Conservation (phyloP, 495 filamentous ascomycete genomes). For the Parmelia sp. region DNA sequence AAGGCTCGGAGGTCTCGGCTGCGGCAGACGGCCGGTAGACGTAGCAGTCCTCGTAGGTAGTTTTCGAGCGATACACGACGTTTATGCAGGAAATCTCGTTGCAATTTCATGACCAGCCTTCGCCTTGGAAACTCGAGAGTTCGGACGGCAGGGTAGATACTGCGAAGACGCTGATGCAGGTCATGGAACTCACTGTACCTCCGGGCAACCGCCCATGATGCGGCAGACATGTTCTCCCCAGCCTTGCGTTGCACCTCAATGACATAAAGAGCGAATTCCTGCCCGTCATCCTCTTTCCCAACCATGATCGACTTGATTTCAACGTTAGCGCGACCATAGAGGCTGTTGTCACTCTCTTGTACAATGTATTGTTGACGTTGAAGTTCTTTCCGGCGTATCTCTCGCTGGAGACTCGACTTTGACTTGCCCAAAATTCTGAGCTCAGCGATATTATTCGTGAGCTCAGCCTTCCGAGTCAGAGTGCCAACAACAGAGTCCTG, state of each 20-base stretch:
- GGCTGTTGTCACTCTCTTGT: slow-evolving; percentile 95
- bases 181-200: slow-evolving; percentile 97
- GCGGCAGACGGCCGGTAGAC: slow-evolving; percentile 86
- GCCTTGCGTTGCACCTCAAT: slow-evolving; percentile 86
- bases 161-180: slow-evolving; percentile 80
- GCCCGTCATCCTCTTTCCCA: slow-evolving; percentile 83
- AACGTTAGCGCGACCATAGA: slow-evolving; percentile 85
- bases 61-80: slow-evolving; percentile 72
- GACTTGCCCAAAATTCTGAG: slow-evolving; percentile 89
- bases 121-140: slow-evolving; percentile 87
- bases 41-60: slow-evolving; percentile 78
- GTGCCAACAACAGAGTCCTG: slow-evolving; percentile 92
- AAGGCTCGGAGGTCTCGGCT: slow-evolving; percentile 90
- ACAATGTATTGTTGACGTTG: slow-evolving; percentile 96
- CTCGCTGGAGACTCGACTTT: slow-evolving; percentile 82
- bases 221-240: slow-evolving; percentile 81
- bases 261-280: slow-evolving; percentile 89
- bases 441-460: slow-evolving; percentile 94
- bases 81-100: slow-evolving; percentile 91
- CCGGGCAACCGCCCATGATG: slow-evolving; percentile 70
- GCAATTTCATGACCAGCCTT: slow-evolving; percentile 90
- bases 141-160: slow-evolving; percentile 77
- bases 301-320: slow-evolving; percentile 89
- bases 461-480: slow-evolving; percentile 84
- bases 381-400: slow-evolving; percentile 89